Evolutionary conservation across 208 protist genomes (phyloP), one percentile per base, ranked within the genome.

Genomic region (Trypanosoma scelopori): DNA sequence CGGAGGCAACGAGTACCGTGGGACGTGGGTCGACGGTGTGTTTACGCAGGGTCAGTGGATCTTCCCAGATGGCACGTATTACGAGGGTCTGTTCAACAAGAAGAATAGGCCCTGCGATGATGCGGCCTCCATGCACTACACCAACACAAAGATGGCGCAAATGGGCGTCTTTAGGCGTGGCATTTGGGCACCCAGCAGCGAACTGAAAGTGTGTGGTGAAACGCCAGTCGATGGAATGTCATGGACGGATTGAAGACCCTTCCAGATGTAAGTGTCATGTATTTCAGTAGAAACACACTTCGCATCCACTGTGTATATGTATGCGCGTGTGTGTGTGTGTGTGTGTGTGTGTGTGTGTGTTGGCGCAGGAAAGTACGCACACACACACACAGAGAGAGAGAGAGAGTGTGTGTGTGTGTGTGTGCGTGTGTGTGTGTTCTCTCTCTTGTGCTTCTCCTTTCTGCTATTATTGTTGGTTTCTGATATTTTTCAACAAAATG

Each of bases 1-100:
- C 6, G 71, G 78, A 15, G 88, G 89, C 15, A 82, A 80, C 51
- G 88, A 96, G 76, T 94, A 96, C 64, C 84, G 84, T 65, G 87
- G 87, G 3, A 78, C 85, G 49, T 93, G 86, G 85, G 74, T 71
- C 0, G 70, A 84, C 47, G 87, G 88, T 53, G 78, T 92, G 12
- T 91, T 96, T 64, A 78, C 70, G 27, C 81, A 96, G 32, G 91
- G 91, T 22, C 87, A 96, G 70, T 96, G 91, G 89, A 89, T 93
- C 53, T 81, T 96, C 32, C 74, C 78, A 12, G 79, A 91, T 57
- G 91, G 91, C 2, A 81, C 79, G 1, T 94, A 96, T 63, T 96
- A 93, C 68, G 91, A 96, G 55, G 91, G 91, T 3, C 81, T 82
- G 55, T 96, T 96, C 62, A 89, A 96, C 71, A 85, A 87, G 47